Base-by-base conservation (phyloP, 1,284 basidiomycete species). In the Termitomyces sp. region DNA sequence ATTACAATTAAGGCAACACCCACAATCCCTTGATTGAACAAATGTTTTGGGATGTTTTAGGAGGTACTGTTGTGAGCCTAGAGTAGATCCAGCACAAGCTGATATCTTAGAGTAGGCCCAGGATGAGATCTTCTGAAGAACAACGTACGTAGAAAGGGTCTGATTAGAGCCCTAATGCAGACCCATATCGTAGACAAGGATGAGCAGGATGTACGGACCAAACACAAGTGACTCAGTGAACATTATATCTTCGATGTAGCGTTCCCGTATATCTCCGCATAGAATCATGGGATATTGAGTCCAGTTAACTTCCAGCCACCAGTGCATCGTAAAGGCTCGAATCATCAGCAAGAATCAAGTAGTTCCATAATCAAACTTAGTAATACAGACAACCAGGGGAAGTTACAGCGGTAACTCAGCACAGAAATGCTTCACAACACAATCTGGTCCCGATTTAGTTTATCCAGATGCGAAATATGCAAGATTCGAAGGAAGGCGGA, bases 401-500 rank as follows among this genome's bases (percentile, higher is more conserved):
- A 31, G 17, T 53, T 53, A 26, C 45, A 41, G 17, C 38, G 28
- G 21, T 21, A 41, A 33, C 38, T 53, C 45, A 41, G 9, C 52
- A 53, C 36, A 41, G 28, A 17, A 19, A 31, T 17, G 13, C 0
- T 40, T 28, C n/a, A 40, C n/a, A 31, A 13, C 40, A 38, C 6
- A 8, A n/a, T 13, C 8, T 28, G 10, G n/a, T 40, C 10, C n/a
- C 36, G 19, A 31, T 24, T 31, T 13, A 36, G 15, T 30, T 49
- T 39, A 57, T 50, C 41, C 42, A 48, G 43, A 46, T 34, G 50
- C 39, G 24, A 55, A 33, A 46, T 58, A 58, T 21, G 54, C 52
- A 17, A 72, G 53, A 51, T 68, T 67, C 28, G 52, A 45, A 55
- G 61, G 63, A 46, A 74, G 61, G 28, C 69, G 69, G 8, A 77